phyloP scores from a whole-genome alignment of 257 asterid genomes.

The Fraxinus pennsylvanica region DNA sequence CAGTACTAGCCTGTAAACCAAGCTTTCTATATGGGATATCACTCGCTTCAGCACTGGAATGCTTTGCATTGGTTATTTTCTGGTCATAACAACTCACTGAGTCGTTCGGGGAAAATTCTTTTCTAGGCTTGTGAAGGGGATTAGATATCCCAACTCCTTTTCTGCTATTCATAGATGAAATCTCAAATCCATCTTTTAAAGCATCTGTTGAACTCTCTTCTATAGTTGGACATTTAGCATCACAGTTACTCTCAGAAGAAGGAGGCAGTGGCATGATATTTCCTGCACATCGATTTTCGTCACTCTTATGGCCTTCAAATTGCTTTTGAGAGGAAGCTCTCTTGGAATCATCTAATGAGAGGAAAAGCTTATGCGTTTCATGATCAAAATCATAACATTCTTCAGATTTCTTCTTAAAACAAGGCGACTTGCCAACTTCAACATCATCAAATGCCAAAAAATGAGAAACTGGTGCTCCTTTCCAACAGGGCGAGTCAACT shows the following conservation, averaged over 20 bases:
- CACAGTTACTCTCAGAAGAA: slow-evolving; percentile 28
- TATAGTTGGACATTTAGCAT: slow-evolving; percentile 31
- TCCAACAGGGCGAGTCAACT: slow-evolving; percentile 98
- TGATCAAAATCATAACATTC: slow-evolving; percentile 37
- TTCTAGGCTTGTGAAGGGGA: slow-evolving; percentile 34
- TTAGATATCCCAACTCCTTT: slow-evolving; percentile 39
- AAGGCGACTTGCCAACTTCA: slow-evolving; percentile 42
- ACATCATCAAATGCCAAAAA: slow-evolving; percentile 43
- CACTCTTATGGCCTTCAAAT: slow-evolving; percentile 32
- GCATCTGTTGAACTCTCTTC: slow-evolving; percentile 37
- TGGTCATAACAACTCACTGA: slow-evolving; percentile 31
- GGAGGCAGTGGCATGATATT: slow-evolving; percentile 23
- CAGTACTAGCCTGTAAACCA: slow-evolving; percentile 21
- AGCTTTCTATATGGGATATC: slow-evolving; percentile 17
- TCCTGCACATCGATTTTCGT: slow-evolving; percentile 35
- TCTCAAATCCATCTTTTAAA: slow-evolving; percentile 26
- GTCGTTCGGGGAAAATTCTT: slow-evolving; percentile 32
- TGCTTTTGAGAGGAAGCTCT: slow-evolving; percentile 33
- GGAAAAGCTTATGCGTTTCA: slow-evolving; percentile 34
- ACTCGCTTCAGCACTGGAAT: slow-evolving; percentile 38
- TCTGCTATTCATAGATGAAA: slow-evolving; percentile 29
- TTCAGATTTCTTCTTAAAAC: slow-evolving; percentile 35
- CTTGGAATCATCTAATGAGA: slow-evolving; percentile 33
- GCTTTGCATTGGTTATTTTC: slow-evolving; percentile 29
- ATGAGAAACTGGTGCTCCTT: slow-evolving; percentile 70